These are phyloP conservation scores for Starmerella stellata DNA, from an alignment of 805 yeast species.

Conservation along the genomic window DNA sequence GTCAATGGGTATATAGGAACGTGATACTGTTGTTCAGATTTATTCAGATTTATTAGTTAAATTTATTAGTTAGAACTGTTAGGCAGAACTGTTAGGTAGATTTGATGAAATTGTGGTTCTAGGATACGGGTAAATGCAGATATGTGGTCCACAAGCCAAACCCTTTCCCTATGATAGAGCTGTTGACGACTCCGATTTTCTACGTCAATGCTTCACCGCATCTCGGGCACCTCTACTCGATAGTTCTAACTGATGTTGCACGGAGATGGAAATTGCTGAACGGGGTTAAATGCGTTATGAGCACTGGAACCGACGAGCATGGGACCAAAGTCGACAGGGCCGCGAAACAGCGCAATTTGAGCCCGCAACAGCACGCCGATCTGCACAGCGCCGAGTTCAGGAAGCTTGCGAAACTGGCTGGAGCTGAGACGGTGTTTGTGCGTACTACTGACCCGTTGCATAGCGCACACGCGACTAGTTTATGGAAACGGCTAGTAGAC, in stretches of 20 bases:
- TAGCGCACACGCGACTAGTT: constrained; percentile 36
- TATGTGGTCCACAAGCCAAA: not conserved
- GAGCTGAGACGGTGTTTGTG: constrained; percentile 54
- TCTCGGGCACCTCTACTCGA: constrained; percentile 78
- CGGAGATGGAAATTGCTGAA: constrained; percentile 49
- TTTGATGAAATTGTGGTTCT: not conserved
- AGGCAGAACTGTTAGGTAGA: no score
- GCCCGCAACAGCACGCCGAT: constrained; percentile 59
- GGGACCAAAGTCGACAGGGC: constrained; percentile 87
- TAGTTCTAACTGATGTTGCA: constrained; percentile 64
- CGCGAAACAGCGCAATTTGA: constrained; percentile 36
- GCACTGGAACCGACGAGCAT: constrained; percentile 95
- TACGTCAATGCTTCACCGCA: constrained; percentile 94
- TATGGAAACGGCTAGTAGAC: constrained; percentile 48
- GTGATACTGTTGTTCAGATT: no score
- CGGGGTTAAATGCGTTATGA: constrained; percentile 33
- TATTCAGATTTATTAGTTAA: no score
- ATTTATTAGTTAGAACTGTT: no score
- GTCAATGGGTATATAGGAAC: no score
- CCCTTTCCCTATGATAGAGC: constrained; percentile 1
- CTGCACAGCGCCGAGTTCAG: constrained; percentile 45
- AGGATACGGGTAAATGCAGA: not conserved
- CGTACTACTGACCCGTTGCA: constrained; percentile 85
- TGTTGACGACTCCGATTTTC: constrained; percentile 70
- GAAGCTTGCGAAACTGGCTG: constrained; percentile 38